Base-by-base conservation (phyloP, 2,329 filamentous ascomycete genomes). In the Pezicula radicicola region DNA sequence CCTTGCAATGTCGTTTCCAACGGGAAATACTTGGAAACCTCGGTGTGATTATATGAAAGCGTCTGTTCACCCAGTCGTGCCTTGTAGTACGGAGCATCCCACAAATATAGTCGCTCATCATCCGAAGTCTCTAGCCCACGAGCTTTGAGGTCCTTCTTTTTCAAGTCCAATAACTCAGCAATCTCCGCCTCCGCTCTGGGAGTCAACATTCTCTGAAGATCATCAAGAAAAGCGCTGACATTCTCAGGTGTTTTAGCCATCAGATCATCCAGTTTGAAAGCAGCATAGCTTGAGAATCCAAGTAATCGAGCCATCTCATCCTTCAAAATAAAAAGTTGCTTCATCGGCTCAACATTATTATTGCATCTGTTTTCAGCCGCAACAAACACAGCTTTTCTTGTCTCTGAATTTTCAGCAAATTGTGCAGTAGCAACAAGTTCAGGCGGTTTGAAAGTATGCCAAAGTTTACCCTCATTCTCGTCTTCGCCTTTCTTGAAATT, bases 11-110 rank as follows among this genome's bases (percentile, higher is more conserved):
- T 89, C 12, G 81, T 79, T 49, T 81, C 75, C 4, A 91, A 76
- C 3, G 88, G 88, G 72, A 93, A 93, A 70, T 91, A 93, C 70
- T 92, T 85, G 6, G 88, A 83, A 59, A 92, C 87, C 62, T 84
- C 80, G 59, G 84, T 81, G 67, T 91, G 87, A 55, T 91, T 87
- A 36, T 92, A 82, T 64, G 80, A 83, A 66, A 84, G 91, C 64
- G 91, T 85, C 65, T 85, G 79, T 72, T 91, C 86, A 33, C 90
- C 80, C 78, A 89, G 84, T 63, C 91, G 72, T 6, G 85, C 82
- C 59, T 89, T 86, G 68, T 91, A 92, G 71, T 81, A 93, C 21
- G 85, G 77, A 65, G 88, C 80, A 57, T 93, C 89, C 89, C 89
- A 93, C 43, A 91, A 79, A 67, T 87, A 91, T 68, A 91, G 88